These are phyloP conservation scores for Entomortierella beljakovae DNA, from an alignment of 192 early-diverging fungal species.

Conservation along the genomic window DNA sequence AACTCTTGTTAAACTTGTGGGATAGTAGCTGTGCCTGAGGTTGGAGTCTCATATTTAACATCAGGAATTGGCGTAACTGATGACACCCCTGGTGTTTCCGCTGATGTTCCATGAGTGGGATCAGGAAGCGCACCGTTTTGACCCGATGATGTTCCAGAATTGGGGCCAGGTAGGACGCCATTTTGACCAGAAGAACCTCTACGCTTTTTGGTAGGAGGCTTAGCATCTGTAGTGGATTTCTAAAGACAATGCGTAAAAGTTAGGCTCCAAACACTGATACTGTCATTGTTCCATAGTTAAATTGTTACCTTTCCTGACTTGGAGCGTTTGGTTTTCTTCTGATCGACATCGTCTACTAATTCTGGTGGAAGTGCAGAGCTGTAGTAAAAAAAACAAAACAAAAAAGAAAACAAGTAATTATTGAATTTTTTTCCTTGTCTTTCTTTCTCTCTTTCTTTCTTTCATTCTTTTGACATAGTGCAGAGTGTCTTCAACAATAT, in stretches of 20 bases:
- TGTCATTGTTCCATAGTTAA: not conserved
- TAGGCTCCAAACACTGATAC: not conserved
- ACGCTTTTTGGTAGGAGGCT: conserved; percentile 52
- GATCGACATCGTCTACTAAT: conserved; percentile 53
- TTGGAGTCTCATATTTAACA: conserved; percentile 14
- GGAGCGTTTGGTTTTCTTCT: conserved; percentile 45
- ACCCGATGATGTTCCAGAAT: no score
- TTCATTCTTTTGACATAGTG: no score
- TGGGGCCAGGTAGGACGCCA: conserved; percentile 10
- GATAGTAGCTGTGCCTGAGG: conserved; percentile 3
- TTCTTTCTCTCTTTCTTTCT: not conserved
- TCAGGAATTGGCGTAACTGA: conserved; percentile 10
- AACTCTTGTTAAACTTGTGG: no score
- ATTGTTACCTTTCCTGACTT: conserved; percentile 56
- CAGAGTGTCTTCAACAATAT: no score
- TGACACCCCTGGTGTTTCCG: not conserved
- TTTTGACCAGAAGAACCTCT: conserved; percentile 30
- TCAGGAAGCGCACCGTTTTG: not conserved
- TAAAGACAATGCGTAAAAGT: not conserved
- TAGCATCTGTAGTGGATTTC: conserved; percentile 5
- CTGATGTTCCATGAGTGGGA: not conserved
- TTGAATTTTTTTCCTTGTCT: not conserved
- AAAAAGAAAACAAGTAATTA: not conserved
- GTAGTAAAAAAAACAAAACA: not conserved
- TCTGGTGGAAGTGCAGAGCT: conserved; percentile 54